phyloP scores from a whole-genome alignment of 2,329 filamentous ascomycete species.

The Ascochyta rabiei region DNA sequence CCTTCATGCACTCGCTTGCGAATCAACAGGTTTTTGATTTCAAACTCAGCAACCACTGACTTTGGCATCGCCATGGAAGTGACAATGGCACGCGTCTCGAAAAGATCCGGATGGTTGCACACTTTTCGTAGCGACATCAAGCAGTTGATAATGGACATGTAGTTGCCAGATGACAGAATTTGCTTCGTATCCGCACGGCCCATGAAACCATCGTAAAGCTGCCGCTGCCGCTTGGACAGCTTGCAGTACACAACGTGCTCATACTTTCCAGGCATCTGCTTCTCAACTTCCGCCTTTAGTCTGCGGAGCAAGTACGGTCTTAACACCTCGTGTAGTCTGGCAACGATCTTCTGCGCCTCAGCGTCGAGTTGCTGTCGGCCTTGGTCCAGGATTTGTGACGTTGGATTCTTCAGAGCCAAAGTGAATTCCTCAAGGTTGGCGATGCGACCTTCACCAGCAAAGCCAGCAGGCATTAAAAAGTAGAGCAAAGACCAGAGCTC shows the following conservation, averaged over 20 bases:
- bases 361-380: constrained; percentile 93
- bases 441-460: constrained; percentile 85
- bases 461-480: constrained; percentile 89
- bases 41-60: constrained; percentile 77
- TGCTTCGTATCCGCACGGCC: constrained; percentile 86
- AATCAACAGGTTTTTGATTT: constrained; percentile 73
- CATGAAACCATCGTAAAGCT: constrained; percentile 96
- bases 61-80: constrained; percentile 92
- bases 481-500: constrained; percentile 97
- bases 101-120: constrained; percentile 97
- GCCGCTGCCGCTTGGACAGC: constrained; percentile 90
- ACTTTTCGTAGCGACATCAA: constrained; percentile 97
- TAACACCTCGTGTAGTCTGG: constrained; percentile 90
- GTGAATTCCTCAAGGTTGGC: constrained; percentile 96
- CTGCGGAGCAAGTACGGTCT: constrained; percentile 89
- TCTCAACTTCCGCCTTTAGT: constrained; percentile 95
- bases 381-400: constrained; percentile 94
- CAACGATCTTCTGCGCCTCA: constrained; percentile 88
- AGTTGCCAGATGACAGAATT: constrained; percentile 89
- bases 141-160: constrained; percentile 97
- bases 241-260: constrained; percentile 97
- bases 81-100: constrained; percentile 93
- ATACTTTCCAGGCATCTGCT: constrained; percentile 98
- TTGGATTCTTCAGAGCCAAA: constrained; percentile 92
- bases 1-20: constrained; percentile 68